Conservation (phyloP, 2,329 filamentous ascomycete genomes). For the Curvularia sp. region DNA sequence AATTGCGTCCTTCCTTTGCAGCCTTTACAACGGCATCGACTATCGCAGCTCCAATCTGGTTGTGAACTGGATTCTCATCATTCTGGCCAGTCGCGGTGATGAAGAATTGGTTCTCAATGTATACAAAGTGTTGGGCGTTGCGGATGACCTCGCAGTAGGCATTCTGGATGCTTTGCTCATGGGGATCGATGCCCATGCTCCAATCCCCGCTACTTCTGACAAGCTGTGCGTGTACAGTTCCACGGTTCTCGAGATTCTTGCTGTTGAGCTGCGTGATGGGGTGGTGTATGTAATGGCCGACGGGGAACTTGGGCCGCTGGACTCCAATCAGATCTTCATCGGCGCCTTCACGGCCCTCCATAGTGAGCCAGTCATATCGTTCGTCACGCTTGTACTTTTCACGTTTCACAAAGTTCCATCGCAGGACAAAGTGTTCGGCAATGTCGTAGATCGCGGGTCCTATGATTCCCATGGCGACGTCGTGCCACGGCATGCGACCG, state of each 20-base stretch:
- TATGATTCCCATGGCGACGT: slow-evolving; percentile 89
- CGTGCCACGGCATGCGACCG: slow-evolving; percentile 98
- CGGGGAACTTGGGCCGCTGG: slow-evolving; percentile 85
- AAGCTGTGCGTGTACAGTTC: slow-evolving; percentile 81
- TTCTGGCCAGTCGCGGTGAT: slow-evolving; percentile 79
- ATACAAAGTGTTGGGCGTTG: slow-evolving; percentile 89
- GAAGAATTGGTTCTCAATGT: slow-evolving; percentile 99
- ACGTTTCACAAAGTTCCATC: slow-evolving; percentile 96
- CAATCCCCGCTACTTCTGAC: slow-evolving; percentile 92
- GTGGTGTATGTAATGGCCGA: slow-evolving; percentile 85
- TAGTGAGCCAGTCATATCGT: slow-evolving; percentile 81
- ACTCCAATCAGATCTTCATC: slow-evolving; percentile 88
- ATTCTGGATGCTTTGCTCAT: slow-evolving; percentile 85
- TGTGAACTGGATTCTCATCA: slow-evolving; percentile 84
- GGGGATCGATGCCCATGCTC: slow-evolving; percentile 83
- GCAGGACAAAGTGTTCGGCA: slow-evolving; percentile 89
- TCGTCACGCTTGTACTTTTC: slow-evolving; percentile 96
- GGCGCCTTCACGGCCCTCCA: slow-evolving; percentile 77
- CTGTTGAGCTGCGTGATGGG: slow-evolving; percentile 72
- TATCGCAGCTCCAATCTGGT: slow-evolving; percentile 85
- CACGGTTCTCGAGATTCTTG: slow-evolving; percentile 67
- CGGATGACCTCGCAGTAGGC: slow-evolving; percentile 85
- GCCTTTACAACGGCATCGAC: slow-evolving; percentile 88
- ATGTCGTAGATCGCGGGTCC: slow-evolving; percentile 93
- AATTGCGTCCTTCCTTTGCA: slow-evolving; percentile 82